Evolutionary conservation across 306 rosid genomes (phyloP).

Genomic region (Cucumis hystrix): DNA sequence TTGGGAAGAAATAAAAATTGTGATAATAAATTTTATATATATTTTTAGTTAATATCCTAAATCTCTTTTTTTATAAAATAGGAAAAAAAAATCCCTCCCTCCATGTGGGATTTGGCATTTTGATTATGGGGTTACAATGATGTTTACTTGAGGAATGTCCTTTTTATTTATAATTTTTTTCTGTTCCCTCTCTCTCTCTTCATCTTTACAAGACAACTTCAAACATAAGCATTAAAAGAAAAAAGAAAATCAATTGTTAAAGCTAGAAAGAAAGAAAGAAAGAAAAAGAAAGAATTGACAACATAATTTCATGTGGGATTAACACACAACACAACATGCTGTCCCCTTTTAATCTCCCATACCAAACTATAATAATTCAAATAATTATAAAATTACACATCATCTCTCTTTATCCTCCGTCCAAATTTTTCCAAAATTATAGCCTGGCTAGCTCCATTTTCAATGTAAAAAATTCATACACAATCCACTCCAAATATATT

Average conservation of each 20-base stretch:
- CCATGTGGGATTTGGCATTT: slow-evolving; percentile 6
- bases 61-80: background rate
- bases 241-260: background rate
- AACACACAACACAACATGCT: background rate
- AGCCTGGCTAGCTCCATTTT: no score
- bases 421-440: background rate
- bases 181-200: background rate
- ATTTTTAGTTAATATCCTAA: background rate
- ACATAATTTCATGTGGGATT: background rate
- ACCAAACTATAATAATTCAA: background rate
- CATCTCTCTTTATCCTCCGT: background rate
- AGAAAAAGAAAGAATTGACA: background rate
- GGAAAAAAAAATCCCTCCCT: no score
- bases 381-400: background rate
- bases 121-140: slow-evolving; percentile 4
- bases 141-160: background rate
- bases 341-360: background rate
- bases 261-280: background rate
- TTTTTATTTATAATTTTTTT: background rate
- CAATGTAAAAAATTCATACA: no score
- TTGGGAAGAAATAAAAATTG: no score
- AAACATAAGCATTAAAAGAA: background rate
- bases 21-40: no score
- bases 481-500: no score
- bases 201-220: background rate